Conservation (phyloP, 192 early-diverging fungal genomes). For the Paraglomus brasilianum region DNA sequence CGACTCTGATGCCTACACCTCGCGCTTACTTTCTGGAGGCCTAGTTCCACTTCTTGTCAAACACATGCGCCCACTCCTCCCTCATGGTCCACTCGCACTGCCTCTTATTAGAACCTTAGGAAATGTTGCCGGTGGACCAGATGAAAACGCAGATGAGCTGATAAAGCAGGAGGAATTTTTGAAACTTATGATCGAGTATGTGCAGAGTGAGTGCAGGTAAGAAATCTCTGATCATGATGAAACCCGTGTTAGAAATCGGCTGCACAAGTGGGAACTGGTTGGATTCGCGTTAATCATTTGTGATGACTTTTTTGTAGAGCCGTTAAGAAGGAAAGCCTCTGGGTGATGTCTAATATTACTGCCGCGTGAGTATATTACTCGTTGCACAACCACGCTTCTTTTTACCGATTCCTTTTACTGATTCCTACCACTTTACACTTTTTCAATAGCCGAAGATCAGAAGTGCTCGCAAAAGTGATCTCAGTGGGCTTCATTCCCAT, state of each 20-base stretch:
- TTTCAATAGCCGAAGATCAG: slow-evolving; percentile 19
- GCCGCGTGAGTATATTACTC: slow-evolving; percentile 40
- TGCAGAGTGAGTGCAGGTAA: slow-evolving; percentile 55
- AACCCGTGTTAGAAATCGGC: neutral
- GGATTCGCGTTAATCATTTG: neutral
- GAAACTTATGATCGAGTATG: slow-evolving; percentile 39
- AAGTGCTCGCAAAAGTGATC: slow-evolving; percentile 54
- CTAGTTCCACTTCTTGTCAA: slow-evolving; percentile 38
- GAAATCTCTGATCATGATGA: neutral
- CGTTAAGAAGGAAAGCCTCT: slow-evolving; percentile 69
- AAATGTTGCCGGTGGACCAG: slow-evolving; percentile 64
- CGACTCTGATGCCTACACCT: slow-evolving; percentile 45
- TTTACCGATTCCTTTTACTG: slow-evolving; percentile 10
- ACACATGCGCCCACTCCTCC: slow-evolving; percentile 39
- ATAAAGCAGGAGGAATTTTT: slow-evolving; percentile 53
- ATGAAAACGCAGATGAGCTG: slow-evolving; percentile 53
- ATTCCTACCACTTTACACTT: neutral
- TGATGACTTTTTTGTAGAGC: slow-evolving; percentile 38
- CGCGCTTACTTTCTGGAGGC: slow-evolving; percentile 41
- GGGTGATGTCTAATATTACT: slow-evolving; percentile 71
- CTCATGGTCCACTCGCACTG: slow-evolving; percentile 44
- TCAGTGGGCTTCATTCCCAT: slow-evolving; percentile 50
- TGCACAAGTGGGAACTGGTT: neutral
- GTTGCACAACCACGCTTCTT: neutral
- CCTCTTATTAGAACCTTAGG: slow-evolving; percentile 67